These are phyloP conservation scores for Magnusiomyces fungicola DNA, from an alignment of 1,139 yeast species.

Conservation along the genomic window DNA sequence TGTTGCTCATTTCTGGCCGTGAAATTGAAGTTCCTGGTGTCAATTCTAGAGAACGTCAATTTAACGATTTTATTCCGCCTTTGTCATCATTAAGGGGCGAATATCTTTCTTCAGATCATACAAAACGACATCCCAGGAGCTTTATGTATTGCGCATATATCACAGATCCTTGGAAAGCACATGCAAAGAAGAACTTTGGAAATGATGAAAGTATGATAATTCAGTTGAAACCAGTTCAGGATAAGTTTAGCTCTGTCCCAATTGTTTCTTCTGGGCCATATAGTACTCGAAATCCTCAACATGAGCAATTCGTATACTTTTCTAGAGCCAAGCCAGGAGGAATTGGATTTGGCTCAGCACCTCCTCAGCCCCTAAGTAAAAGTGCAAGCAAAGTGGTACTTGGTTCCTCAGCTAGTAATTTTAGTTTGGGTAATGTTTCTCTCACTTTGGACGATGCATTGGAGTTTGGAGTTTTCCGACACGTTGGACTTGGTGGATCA, in stretches of 20 bases:
- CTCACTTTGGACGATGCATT: constrained; percentile 68
- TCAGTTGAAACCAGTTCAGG: constrained; percentile 60
- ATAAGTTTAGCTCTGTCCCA: constrained; percentile 39
- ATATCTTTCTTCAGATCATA: no score
- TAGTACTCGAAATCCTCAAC: constrained; percentile 18
- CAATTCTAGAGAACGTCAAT: constrained; percentile 20
- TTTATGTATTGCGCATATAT: constrained; percentile 57
- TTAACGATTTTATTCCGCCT: constrained; percentile 23
- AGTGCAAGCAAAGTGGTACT: constrained; percentile 5
- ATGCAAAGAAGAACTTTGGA: constrained; percentile 71
- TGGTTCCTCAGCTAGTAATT: constrained; percentile 13
- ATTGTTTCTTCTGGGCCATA: not conserved
- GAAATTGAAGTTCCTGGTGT: constrained; percentile 19
- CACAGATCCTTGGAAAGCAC: constrained; percentile 66
- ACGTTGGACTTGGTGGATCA: constrained; percentile 49
- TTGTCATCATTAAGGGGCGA: constrained; percentile 14
- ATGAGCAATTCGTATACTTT: constrained; percentile 29
- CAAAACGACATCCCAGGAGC: no score
- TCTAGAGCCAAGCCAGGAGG: constrained; percentile 47
- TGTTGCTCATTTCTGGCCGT: constrained; percentile 60
- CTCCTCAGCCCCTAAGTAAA: constrained; percentile 26
- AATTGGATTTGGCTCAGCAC: constrained; percentile 63
- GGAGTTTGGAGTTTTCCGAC: constrained; percentile 76
- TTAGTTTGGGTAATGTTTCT: constrained; percentile 57
- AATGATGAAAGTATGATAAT: constrained; percentile 47